A percentile compares a stretch with the other conserved stretches of the same genome.
phyloP scores from a whole-genome alignment of 129 eudicot genomes.

The Solidago caesia region DNA sequence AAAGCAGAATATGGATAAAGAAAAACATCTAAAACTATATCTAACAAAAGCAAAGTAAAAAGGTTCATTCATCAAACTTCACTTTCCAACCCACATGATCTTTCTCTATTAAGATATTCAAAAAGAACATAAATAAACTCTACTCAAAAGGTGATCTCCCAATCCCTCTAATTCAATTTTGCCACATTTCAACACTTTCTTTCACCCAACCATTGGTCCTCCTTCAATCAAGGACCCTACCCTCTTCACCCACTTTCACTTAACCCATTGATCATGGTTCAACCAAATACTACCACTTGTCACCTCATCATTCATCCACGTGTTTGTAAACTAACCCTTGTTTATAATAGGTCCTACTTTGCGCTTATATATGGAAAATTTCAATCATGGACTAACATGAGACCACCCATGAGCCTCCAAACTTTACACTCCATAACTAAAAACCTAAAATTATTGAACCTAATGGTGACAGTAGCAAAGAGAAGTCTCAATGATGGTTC shows the following conservation, averaged over 20 bases:
- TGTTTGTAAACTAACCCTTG: conserved; percentile 31
- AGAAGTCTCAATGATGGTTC: conserved; percentile 53
- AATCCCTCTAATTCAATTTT: conserved; percentile 23
- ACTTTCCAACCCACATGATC: conserved; percentile 73
- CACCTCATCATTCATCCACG: conserved; percentile 29
- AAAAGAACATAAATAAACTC: conserved; percentile 38
- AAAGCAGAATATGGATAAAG: neutral
- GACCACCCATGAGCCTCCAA: conserved; percentile 58
- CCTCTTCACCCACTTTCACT: conserved; percentile 37
- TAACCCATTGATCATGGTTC: conserved; percentile 30
- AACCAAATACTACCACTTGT: conserved; percentile 39
- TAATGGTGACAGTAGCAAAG: conserved; percentile 28
- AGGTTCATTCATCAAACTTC: conserved; percentile 25
- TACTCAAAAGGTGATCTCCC: conserved; percentile 38
- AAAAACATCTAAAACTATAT: neutral
- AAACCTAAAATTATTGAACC: conserved; percentile 52
- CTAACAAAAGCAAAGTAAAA: conserved; percentile 24
- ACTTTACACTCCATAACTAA: conserved; percentile 40
- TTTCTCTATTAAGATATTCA: conserved; percentile 49
- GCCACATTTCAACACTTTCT: conserved; percentile 29
- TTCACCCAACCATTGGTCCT: conserved; percentile 29
- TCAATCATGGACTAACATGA: conserved; percentile 50
- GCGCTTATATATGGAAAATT: conserved; percentile 39
- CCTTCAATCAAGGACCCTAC: conserved; percentile 30
- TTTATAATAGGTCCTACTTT: conserved; percentile 26